Evolutionary conservation across 768 basidiomycete species (phyloP), one percentile per base, ranked within the genome.

Genomic region (Ephemerocybe angulata): DNA sequence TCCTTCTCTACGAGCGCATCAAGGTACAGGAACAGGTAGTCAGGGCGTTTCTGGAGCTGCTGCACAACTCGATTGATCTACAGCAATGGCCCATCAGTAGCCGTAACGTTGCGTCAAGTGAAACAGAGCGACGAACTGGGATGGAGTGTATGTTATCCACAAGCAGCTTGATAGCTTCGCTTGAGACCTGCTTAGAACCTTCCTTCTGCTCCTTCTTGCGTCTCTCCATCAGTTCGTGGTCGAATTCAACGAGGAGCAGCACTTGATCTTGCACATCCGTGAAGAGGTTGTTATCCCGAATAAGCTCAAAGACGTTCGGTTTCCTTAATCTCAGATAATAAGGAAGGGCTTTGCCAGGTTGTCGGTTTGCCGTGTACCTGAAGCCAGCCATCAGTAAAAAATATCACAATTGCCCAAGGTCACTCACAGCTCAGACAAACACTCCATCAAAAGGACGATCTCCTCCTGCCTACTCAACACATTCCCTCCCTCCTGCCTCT

Each of bases 111-210:
- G 33, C 38, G n/a, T 27, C 30, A 24, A 24, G 13, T 51, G 8
- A 35, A n/a, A 15, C n/a, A 25, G 29, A 25, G 29, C 27, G 21
- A 75, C 85, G 58, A 54, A 94, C 96, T 3, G 95, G 93, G 65
- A 99, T 98, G 13, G 96, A 96, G 65, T 98, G 91, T 1, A 90
- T 90, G 64, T 98, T 93, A 59, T 98, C 87, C 15, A 98, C 94
- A 25, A 99, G 78, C 52, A 99, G 64, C 29, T 80, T 80, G 56
- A 98, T 93, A 0, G 94, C 94, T 33, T 87, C 82, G 31, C 92
- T 90, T 11, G 29, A n/a, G n/a, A n/a, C 29, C 54, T 85, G 54
- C n/a, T 56, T 37, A 17, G 33, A 24, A n/a, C 25, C 28, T 22
- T 46, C 54, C 0, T 75, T 79, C 5, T 73, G 74, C 54, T 68